Evolutionary conservation across 225 moss, liverwort and hornwort genomes (phyloP), one percentile per base, ranked within the genome.

Genomic region (Ulota crispa): DNA sequence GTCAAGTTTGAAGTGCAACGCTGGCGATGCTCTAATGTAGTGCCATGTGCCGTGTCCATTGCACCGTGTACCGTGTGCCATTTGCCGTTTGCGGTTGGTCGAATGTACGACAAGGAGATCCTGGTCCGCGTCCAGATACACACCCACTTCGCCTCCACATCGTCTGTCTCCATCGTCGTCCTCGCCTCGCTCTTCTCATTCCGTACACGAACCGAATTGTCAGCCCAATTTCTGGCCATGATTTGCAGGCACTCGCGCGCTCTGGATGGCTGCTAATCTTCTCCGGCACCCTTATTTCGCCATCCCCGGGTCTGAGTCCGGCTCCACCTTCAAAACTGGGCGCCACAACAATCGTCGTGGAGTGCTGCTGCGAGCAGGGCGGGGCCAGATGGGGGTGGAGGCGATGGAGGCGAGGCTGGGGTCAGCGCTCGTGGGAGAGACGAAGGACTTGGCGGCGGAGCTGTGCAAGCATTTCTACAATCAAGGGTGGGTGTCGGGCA

Each of bases 401-500:
- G 50, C 73, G 73, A 84, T 78, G 67, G 81, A 79, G 9, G 37
- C 54, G 0, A 79, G 80, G 32, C 75, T 83, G 20, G 75, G 45
- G 57, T 78, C 86, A 30, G 8, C 78, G 43, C 13, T 82, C 16
- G 73, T 85, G 83, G 88, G 86, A 64, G 91, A 93, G 72, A 83
- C 98, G 30, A 94, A 91, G 86, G 86, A 89, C 26, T 70, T 99
- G 85, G 94, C 94, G 20, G 98, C 98, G 32, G 95, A 96, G 68
- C 85, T 99, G 24, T 99, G 98, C 90, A 99, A 96, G 87, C 98
- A 99, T 79, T 99, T 99, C 82, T 99, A 99, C 87, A 87, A 88
- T 11, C 92, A 96, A 78, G 98, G 98, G 63, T 99, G 96, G 98
- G 98, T 99, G 27, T 99, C 98, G 24, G 98, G 96, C 19, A 99